Evolutionary conservation across 2,329 filamentous ascomycete species (phyloP).

Genomic region (Aspergillus caelatus): DNA sequence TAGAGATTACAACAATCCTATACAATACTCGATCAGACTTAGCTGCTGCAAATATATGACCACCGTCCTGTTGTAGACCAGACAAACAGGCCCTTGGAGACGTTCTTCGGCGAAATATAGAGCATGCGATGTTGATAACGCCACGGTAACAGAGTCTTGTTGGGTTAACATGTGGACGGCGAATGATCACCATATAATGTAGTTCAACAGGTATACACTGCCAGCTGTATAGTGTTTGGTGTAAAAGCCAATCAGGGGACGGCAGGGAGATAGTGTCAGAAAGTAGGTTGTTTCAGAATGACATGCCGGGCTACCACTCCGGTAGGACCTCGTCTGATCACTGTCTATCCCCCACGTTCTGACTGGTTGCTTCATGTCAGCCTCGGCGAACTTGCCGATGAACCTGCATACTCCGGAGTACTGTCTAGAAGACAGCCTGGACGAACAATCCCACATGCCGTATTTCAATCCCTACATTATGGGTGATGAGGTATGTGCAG

Average conservation of each 20-base stretch:
- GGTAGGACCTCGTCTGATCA: conserved; percentile 3
- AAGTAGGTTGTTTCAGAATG: conserved; percentile 1
- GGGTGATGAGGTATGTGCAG: neutral
- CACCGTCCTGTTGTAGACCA: neutral
- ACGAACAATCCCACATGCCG: neutral
- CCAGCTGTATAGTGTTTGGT: neutral
- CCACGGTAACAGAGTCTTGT: neutral
- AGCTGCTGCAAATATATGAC: neutral
- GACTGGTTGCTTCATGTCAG: conserved; percentile 20
- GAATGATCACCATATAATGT: neutral
- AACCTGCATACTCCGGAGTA: neutral
- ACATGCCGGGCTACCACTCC: neutral
- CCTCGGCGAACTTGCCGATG: conserved; percentile 11
- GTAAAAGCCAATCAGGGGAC: neutral
- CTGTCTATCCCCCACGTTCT: conserved; percentile 1
- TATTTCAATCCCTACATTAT: neutral
- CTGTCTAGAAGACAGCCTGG: neutral
- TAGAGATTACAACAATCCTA: neutral
- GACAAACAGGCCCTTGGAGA: neutral
- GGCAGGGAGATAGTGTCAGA: neutral
- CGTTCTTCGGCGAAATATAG: neutral
- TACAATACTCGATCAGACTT: neutral
- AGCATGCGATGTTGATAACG: neutral
- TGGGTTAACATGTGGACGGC: neutral
- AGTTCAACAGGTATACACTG: neutral